Base-by-base conservation (phyloP, 352 stramenopile species). In the Pythium brassicae region DNA sequence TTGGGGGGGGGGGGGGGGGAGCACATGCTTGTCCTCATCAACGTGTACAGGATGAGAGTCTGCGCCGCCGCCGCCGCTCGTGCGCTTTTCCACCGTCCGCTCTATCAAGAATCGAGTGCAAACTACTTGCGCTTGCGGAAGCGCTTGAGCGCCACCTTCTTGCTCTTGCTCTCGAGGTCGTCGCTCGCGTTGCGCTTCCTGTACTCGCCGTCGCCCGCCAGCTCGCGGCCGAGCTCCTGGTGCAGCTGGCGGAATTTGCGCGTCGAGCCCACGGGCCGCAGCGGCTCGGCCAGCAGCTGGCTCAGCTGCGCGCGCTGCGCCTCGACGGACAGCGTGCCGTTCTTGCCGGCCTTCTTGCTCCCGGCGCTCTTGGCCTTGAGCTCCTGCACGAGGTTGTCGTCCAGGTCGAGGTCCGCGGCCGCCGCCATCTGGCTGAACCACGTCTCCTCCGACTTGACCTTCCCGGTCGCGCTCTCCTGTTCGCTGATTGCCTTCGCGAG, bases 351-450 rank as follows among this genome's bases (percentile, higher is more conserved):
- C 26, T 53, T 62, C 19, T 69, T 66, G 42, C 78, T 69, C 50
- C 80, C 83, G 34, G 74, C 59, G 65, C 86, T 80, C 61, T 94
- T 90, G 25, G 70, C 68, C 39, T 75, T 68, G 43, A 92, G 62
- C 47, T 89, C 78, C 55, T 78, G 74, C 42, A 92, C 44, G 50
- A 92, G 67, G 51, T 88, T 79, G 17, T 94, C 83, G 60, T 94
- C 85, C 63, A 94, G 64, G 47, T 92, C 83, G 54, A 94, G 61
- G 42, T 92, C 85, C 14, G 83, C 80, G 10, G 76, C 85, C 40
- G 81, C 74, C 40, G 85, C 85, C 85, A 94, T 94, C 59, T 94
- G 85, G 39, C 73, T 70, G 56, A 93, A 93, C 85, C 85, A 94
- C 47, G 71, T 86, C 59, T 82, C 76, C 62, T 94, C 85, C 26